phyloP scores from a whole-genome alignment of 225 moss, liverwort and hornwort genomes.

The Polytrichum formosum region DNA sequence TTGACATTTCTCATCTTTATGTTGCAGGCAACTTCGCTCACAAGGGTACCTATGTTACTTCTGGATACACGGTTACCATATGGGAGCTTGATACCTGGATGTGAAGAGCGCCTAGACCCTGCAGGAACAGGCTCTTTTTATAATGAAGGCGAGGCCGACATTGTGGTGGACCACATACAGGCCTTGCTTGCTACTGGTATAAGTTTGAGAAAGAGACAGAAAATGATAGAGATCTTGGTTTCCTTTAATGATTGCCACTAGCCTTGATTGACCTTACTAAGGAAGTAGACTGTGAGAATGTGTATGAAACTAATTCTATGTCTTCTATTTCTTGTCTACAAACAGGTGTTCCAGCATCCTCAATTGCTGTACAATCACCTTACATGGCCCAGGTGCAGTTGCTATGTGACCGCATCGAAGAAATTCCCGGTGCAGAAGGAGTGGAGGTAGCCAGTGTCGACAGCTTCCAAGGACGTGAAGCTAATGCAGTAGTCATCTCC shows the following conservation, averaged over 20 bases:
- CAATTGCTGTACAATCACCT: conserved; percentile 90
- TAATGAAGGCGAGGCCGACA: conserved; percentile 96
- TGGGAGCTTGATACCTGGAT: conserved; percentile 92
- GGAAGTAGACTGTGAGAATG: not conserved
- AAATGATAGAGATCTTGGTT: too few species aligned
- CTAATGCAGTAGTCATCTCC: conserved; percentile 91
- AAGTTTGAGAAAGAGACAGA: too few species aligned
- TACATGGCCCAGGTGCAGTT: conserved; percentile 98
- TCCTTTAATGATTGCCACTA: too few species aligned
- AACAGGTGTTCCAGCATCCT: conserved; percentile 70
- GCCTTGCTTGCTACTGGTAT: conserved; percentile 78
- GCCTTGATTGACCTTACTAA: too few species aligned
- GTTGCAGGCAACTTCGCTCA: conserved; percentile 57
- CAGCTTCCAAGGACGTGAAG: conserved; percentile 98
- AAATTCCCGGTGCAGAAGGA: conserved; percentile 61
- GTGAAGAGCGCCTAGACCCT: conserved; percentile 87
- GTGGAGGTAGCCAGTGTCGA: conserved; percentile 94
- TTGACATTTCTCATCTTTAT: not conserved
- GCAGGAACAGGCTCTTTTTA: conserved; percentile 94
- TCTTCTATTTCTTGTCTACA: not conserved
- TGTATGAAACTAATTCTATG: not conserved
- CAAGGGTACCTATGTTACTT: conserved; percentile 83
- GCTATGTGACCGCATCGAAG: conserved; percentile 78
- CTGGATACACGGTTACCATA: conserved; percentile 86
- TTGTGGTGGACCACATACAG: conserved; percentile 81